Evolutionary conservation across 2,329 filamentous ascomycete species (phyloP), one percentile per base, ranked within the genome.

Genomic region (Basipetospora chlamydospora): DNA sequence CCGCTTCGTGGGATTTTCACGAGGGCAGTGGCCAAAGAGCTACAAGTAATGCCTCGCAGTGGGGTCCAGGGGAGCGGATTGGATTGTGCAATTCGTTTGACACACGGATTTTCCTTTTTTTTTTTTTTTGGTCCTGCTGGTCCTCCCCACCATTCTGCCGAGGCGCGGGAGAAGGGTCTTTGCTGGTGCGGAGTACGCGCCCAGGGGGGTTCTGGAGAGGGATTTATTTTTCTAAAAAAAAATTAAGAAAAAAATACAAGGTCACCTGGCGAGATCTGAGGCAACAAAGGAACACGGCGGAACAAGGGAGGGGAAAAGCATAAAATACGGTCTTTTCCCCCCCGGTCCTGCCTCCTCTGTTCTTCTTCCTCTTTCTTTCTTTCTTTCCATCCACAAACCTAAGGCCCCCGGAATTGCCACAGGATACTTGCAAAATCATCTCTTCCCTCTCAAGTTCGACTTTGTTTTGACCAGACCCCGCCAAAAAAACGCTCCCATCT

Each of bases 11-110:
- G 35, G 35, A 25, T 25, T 22, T 21, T 37, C 26, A 28, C 28
- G 28, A 28, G 26, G 26, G 26, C n/a, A 28, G 10, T 8, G 11
- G 37, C 29, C 40, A 40, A 41, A 47, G 38, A 41, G 37, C 16
- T 38, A 42, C 40, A 43, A 28, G 41, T 39, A 37, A 42, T 45
- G 37, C 42, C 40, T 46, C 8, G n/a, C n/a, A n/a, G n/a, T n/a
- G n/a, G n/a, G n/a, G n/a, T n/a, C n/a, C n/a, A 16, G 21, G 20
- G 18, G 21, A 16, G 13, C 12, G 6, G 32, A 13, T 11, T 23
- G 12, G 20, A 25, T 18, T 35, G 33, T 28, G 23, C 33, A 35
- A 28, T 26, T 26, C 33, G 23, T 28, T 35, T 35, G 26, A 35
- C 33, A 35, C 33, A 35, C 25, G n/a, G n/a, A 35, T 23, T 28